Evolutionary conservation across 164 flowering plant genomes (phyloP), one percentile per base, ranked within the genome.

Genomic region (Pachysandra terminalis): DNA sequence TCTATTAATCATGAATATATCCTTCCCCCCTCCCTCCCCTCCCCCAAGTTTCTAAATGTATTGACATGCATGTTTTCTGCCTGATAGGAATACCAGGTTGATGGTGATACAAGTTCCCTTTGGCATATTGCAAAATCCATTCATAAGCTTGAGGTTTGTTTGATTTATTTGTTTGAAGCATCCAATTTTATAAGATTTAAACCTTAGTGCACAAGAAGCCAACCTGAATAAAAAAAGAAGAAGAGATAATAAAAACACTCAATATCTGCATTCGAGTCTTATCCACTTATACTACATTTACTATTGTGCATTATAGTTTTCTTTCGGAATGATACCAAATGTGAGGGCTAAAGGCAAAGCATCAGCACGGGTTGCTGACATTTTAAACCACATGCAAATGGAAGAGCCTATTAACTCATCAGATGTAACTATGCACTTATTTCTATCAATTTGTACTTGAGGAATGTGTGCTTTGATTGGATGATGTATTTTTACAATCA

Each of bases 71-170:
- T 68, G n/a, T 60, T 61, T 61, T 69, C 19, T 70, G 64, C 49
- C 19, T 63, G 12, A 67, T 71, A 95, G 98, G 97, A 90, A 74
- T 81, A 74, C 78, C 81, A 67, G 59, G 94, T 86, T 64, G 94
- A 90, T 79, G 97, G 97, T 62, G 97, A 95, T 78, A 76, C 84
- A 54, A 85, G 88, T 75, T 83, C 94, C 53, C 88, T 87, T 68
- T 95, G 99, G 99, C 97, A 92, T 80, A 87, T 92, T 59, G 99
- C 97, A 62, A 95, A 88, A 78, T 87, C 93, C 74, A 90, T 95
- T 64, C 99, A 92, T 79, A 90, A 88, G 80, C 99, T 95, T 66
- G 97, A 95, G 97, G 98, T 94, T 76, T 55, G 73, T 58, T n/a
- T 48, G 65, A 16, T 41, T 25, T 61, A 5, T 64, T 58, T 48